Percentiles rank a stretch among this genome's conserved stretches.
phyloP scores from a whole-genome alignment of 495 filamentous ascomycete species.

The Lepraria neglecta region DNA sequence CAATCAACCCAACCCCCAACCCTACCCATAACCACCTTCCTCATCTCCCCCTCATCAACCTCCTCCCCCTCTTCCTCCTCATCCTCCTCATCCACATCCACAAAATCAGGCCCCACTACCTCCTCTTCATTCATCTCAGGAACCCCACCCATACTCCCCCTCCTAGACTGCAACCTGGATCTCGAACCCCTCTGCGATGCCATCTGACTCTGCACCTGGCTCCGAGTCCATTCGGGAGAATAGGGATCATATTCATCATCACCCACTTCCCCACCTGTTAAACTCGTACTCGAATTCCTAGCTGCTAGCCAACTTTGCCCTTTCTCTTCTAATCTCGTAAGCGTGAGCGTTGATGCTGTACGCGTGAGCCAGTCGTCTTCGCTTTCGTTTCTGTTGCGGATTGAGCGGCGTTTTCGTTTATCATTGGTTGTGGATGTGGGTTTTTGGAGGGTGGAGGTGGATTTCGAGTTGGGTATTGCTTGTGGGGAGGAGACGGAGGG shows the following conservation, averaged over 20 bases:
- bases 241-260: background rate
- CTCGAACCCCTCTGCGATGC: background rate
- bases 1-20: constrained; percentile 28
- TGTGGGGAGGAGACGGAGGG: constrained; percentile 19
- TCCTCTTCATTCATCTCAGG: background rate
- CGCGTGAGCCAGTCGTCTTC: constrained; percentile 57
- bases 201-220: background rate
- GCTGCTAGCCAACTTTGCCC: constrained; percentile 74
- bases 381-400: background rate
- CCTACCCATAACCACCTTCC: constrained; percentile 23
- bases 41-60: constrained; percentile 27
- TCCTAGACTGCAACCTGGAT: background rate
- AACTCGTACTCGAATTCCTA: constrained; percentile 63
- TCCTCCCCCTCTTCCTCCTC: constrained; percentile 16
- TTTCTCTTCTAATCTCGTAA: constrained; percentile 65
- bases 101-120: constrained; percentile 20
- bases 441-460: constrained; percentile 15
- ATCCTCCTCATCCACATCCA: constrained; percentile 17
- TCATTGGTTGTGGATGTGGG: constrained; percentile 14
- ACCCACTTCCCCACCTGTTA: constrained; percentile 27
- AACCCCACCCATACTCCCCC: background rate
- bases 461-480: constrained; percentile 29
- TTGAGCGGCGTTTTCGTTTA: constrained; percentile 7
- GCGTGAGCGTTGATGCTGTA: constrained; percentile 63
- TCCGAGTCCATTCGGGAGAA: background rate